Evolutionary conservation across 345 rosid genomes (phyloP), one percentile per base, ranked within the genome.

Genomic region (Firmiana major): DNA sequence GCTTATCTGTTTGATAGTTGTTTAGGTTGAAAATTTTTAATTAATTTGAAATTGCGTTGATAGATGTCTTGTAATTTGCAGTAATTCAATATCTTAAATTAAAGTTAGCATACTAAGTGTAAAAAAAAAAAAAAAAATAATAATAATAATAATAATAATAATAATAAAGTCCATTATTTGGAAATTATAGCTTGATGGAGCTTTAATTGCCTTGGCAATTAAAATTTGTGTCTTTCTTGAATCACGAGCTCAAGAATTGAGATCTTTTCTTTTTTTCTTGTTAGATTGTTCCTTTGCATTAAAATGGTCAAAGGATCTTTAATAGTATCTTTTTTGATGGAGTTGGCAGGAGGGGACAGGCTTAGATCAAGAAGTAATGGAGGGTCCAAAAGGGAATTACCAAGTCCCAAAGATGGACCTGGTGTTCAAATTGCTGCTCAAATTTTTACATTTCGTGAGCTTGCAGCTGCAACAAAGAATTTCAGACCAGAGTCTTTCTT

Each of bases 391-490:
- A 84, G 85, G 82, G 98, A 95, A 74, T 63, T 88, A 49, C 83
- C 81, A 7, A 75, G 77, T 74, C 85, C 88, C 28, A 95, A 87
- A 77, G 98, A 90, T 79, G 90, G 81, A 6, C 85, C 90, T 40
- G 88, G 82, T 53, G 86, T 53, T 31, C 86, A 87, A 73, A 94
- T 94, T 66, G 90, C 98, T 51, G 97, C 99, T 71, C 99, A 91
- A 63, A 95, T 86, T 43, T 95, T 95, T 83, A 83, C 92, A 65
- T 95, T 93, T 77, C 90, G 93, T 11, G 98, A 93, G 74, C 97
- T 95, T 74, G 97, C 92, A 15, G 92, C 90, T 48, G 99, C 99
- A 9, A 93, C 99, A 53, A 88, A 86, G 82, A 90, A 95, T 89
- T 93, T 95, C 79, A 88, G 89, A 81, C 96, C 94, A 0, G 99